Percentiles rank a stretch among this genome's conserved stretches.
Evolutionary conservation across 805 yeast genomes (phyloP).

Genomic region (Candida michaelii): DNA sequence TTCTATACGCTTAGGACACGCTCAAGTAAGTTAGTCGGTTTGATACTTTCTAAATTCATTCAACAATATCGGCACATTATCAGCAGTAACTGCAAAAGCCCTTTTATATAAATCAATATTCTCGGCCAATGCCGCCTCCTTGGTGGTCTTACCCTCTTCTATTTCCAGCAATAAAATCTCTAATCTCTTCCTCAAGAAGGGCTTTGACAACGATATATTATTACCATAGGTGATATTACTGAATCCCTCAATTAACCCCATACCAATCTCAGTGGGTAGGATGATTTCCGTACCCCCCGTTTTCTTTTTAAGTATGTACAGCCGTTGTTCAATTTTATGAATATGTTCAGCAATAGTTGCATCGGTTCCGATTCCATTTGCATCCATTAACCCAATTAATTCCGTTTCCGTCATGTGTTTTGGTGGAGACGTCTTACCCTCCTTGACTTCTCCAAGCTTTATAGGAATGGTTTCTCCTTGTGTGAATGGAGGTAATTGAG

Average conservation of each 20-base stretch:
- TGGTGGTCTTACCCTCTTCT: conserved; percentile 60
- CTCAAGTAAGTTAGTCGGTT: too few relatives aligned
- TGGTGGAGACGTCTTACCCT: conserved; percentile 83
- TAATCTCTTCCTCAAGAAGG: conserved; percentile 75
- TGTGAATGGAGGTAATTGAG: conserved; percentile 61
- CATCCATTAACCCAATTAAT: conserved; percentile 90
- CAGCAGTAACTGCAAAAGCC: conserved; percentile 53
- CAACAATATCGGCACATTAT: conserved; percentile 31
- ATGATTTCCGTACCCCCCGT: conserved; percentile 44
- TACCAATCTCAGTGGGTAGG: conserved; percentile 80
- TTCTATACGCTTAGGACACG: too few relatives aligned
- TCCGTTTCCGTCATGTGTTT: conserved; percentile 86
- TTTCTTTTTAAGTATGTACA: conserved; percentile 56
- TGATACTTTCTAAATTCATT: conserved; percentile 15
- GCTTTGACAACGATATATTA: conserved; percentile 65
- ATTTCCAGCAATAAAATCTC: conserved; percentile 68
- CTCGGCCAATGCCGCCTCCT: conserved; percentile 53
- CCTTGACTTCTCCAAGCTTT: conserved; percentile 55
- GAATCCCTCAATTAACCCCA: conserved; percentile 86
- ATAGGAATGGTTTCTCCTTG: conserved; percentile 60
- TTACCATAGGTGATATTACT: conserved; percentile 72
- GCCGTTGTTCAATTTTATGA: conserved; percentile 67
- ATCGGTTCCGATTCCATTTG: conserved; percentile 97
- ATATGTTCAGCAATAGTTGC: conserved; percentile 99
- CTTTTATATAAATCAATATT: conserved; percentile 55